A percentile compares a stretch with the other conserved stretches of the same genome.
Conservation (phyloP, 2,329 filamentous ascomycete species). For the Hymenoscyphus fraxineus region DNA sequence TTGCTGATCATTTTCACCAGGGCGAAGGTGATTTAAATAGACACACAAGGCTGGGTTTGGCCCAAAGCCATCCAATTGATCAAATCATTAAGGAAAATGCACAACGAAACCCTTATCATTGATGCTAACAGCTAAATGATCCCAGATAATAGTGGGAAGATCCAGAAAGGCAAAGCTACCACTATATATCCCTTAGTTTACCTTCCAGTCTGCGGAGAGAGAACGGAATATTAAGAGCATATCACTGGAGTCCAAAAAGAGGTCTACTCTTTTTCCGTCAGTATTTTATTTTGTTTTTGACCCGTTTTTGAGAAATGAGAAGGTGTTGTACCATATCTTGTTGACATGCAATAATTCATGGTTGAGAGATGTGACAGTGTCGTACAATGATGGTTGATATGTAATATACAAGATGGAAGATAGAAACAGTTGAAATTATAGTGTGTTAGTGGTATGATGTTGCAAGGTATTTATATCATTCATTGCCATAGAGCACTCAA, state of each 20-base stretch:
- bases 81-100: not conserved
- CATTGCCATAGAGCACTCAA: too few species aligned
- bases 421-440: too few species aligned
- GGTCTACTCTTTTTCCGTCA: not conserved
- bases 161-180: not conserved
- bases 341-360: too few species aligned
- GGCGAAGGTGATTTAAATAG: not conserved
- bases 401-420: too few species aligned
- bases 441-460: too few species aligned
- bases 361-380: too few species aligned
- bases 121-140: not conserved
- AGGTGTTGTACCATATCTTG: too few species aligned
- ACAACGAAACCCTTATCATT: not conserved
- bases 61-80: not conserved
- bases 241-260: not conserved
- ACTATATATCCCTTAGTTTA: not conserved
- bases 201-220: not conserved
- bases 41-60: not conserved
- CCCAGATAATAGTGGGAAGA: not conserved
- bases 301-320: too few species aligned
- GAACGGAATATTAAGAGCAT: too few species aligned
- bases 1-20: not conserved
- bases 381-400: too few species aligned
- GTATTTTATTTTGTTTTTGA: not conserved
- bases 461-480: too few species aligned